Evolutionary conservation across 768 basidiomycete species (phyloP).

Genomic region (Tricholoma bakamatsutake): DNA sequence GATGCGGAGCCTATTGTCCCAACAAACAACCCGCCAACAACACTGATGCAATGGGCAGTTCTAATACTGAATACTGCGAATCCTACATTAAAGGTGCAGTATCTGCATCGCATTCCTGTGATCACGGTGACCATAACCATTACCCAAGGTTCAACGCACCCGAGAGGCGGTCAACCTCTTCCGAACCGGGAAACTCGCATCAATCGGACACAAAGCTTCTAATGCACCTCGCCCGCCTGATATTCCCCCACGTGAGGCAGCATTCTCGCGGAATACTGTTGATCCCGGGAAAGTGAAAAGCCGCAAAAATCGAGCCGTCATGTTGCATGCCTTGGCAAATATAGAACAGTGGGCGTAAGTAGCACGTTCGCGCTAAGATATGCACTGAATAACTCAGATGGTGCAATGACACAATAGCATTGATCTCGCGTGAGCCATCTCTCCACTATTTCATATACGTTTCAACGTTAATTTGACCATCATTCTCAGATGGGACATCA

Average conservation of each 20-base stretch:
- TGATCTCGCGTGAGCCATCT: slow-evolving; percentile 59
- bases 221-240: slow-evolving; percentile 52
- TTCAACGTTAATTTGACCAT: background rate
- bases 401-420: slow-evolving; percentile 34
- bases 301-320: slow-evolving; percentile 60
- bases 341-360: slow-evolving; percentile 89
- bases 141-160: slow-evolving; percentile 55
- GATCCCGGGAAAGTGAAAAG: slow-evolving; percentile 54
- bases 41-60: slow-evolving; percentile 74
- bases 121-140: background rate
- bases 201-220: slow-evolving; percentile 54
- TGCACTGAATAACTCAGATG: background rate
- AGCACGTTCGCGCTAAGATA: background rate
- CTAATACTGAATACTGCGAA: slow-evolving; percentile 71
- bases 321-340: slow-evolving; percentile 80
- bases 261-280: slow-evolving; percentile 44
- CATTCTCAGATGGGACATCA: slow-evolving; percentile 67
- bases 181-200: slow-evolving; percentile 60
- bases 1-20: slow-evolving; percentile 48
- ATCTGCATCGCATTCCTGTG: background rate
- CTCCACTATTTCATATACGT: background rate
- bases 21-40: slow-evolving; percentile 43
- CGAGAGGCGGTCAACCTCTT: slow-evolving; percentile 64
- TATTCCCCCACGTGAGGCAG: slow-evolving; percentile 56
- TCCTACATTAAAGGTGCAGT: slow-evolving; percentile 52